phyloP scores from a whole-genome alignment of 2,329 filamentous ascomycete genomes.

The Alternaria dauci region DNA sequence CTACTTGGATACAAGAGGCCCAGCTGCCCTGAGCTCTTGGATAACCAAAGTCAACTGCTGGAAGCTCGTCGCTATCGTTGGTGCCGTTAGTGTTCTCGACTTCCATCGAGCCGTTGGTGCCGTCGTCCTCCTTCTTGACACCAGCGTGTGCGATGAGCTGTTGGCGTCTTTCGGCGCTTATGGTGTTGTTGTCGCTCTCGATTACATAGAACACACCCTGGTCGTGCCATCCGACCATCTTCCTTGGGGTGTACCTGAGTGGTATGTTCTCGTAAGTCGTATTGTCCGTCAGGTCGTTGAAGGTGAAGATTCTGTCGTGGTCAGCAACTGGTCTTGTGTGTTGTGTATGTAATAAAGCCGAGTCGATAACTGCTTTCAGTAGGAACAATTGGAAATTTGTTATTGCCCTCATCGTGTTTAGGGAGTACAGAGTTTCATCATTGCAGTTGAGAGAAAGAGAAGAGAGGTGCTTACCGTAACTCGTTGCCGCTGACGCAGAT shows the following conservation, averaged over 20 bases:
- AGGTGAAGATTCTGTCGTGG: constrained; percentile 77
- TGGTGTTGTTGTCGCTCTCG: constrained; percentile 89
- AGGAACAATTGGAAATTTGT: constrained; percentile 91
- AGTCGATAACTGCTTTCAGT: constrained; percentile 67
- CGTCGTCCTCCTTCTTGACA: constrained; percentile 43
- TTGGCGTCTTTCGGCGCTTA: constrained; percentile 79
- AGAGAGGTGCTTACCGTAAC: constrained; percentile 70
- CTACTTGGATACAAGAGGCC: constrained; percentile 93
- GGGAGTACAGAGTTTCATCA: constrained; percentile 71
- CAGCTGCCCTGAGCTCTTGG: constrained; percentile 84
- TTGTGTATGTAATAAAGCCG: background rate
- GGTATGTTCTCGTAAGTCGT: constrained; percentile 86
- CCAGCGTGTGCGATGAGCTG: constrained; percentile 75
- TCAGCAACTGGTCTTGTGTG: constrained; percentile 20
- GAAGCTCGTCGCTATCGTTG: constrained; percentile 62
- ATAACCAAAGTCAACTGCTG: constrained; percentile 87
- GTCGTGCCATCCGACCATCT: constrained; percentile 86
- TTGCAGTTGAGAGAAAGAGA: constrained; percentile 48
- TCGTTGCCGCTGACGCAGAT: constrained; percentile 92
- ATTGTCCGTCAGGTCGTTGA: constrained; percentile 85
- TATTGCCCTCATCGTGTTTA: constrained; percentile 57
- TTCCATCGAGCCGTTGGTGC: constrained; percentile 46
- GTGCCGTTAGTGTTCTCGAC: constrained; percentile 29
- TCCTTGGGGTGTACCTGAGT: constrained; percentile 88
- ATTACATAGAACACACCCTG: constrained; percentile 92